These are phyloP conservation scores for Rubia balearica DNA, from an alignment of 305 asterid species.

Conservation along the genomic window DNA sequence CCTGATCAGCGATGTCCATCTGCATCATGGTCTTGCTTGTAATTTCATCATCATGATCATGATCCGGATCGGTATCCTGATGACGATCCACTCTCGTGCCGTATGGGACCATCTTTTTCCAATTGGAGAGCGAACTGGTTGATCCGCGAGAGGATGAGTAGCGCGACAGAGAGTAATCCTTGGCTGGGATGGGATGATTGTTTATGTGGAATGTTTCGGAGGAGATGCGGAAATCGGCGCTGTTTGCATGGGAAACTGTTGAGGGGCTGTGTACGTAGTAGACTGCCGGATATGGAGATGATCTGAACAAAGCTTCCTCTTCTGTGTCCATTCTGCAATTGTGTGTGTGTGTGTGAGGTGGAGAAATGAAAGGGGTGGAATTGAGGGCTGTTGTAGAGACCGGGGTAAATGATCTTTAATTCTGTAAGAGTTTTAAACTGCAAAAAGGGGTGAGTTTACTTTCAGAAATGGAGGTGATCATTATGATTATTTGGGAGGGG, in stretches of 20 bases:
- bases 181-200: neutral
- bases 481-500: neutral
- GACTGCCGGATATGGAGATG: conserved; percentile 40
- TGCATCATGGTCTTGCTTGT: neutral
- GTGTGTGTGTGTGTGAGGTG: neutral
- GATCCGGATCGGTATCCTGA: neutral
- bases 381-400: neutral
- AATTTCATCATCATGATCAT: neutral
- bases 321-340: conserved; percentile 41
- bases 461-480: neutral
- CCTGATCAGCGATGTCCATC: neutral
- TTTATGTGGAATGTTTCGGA: conserved; percentile 6
- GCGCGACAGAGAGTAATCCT: conserved; percentile 26
- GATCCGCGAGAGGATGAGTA: conserved; percentile 67
- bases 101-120: conserved; percentile 20
- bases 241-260: conserved; percentile 42
- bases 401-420: neutral
- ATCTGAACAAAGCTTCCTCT: conserved; percentile 63
- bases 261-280: conserved; percentile 76
- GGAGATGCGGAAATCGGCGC: conserved; percentile 9
- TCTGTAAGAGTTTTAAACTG: neutral
- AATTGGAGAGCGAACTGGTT: conserved; percentile 31
- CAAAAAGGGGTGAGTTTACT: neutral
- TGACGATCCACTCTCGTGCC: conserved; percentile 19
- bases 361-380: neutral